Percentiles rank a stretch among this genome's conserved stretches.
These are phyloP conservation scores for Colletotrichum gigasporum DNA, from an alignment of 2,329 filamentous ascomycete genomes.

Conservation along the genomic window DNA sequence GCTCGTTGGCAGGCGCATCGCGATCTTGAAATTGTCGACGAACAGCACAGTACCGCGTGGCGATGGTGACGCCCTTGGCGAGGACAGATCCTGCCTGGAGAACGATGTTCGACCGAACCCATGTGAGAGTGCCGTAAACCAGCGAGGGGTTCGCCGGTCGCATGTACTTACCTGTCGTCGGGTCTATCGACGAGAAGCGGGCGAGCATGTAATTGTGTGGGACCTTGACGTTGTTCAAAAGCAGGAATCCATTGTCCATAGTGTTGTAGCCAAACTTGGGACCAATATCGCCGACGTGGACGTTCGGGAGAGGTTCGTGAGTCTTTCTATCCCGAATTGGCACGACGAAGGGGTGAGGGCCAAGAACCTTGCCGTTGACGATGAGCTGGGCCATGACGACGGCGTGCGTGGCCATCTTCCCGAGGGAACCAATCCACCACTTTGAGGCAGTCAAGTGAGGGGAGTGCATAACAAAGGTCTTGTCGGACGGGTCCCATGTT, in stretches of 20 bases:
- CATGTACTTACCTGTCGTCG: conserved; percentile 73
- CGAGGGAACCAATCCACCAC: conserved; percentile 87
- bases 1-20: conserved; percentile 66
- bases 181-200: conserved; percentile 65
- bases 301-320: conserved; percentile 72
- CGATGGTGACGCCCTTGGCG: conserved; percentile 81
- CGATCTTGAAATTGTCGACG: conserved; percentile 82
- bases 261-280: conserved; percentile 84
- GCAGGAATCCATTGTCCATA: conserved; percentile 84
- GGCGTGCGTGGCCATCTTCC: conserved; percentile 79
- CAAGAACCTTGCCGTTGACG: conserved; percentile 73
- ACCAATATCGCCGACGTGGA: conserved; percentile 83
- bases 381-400: conserved; percentile 83
- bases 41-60: conserved; percentile 77
- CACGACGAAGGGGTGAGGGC: conserved; percentile 82
- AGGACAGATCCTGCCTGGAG: conserved; percentile 77
- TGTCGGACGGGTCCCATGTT: conserved; percentile 77
- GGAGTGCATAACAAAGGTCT: conserved; percentile 79
- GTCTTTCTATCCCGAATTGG: conserved; percentile 77
- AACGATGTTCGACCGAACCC: conserved; percentile 78
- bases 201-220: conserved; percentile 72
- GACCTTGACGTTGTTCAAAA: conserved; percentile 80
- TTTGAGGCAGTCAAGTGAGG: conserved; percentile 80
- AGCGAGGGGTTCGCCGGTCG: conserved; percentile 73
- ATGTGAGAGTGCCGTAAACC: conserved; percentile 80